A percentile compares a stretch with the other conserved stretches of the same genome.
phyloP scores from a whole-genome alignment of 2,329 filamentous ascomycete genomes.

The Clonostachys rosea region DNA sequence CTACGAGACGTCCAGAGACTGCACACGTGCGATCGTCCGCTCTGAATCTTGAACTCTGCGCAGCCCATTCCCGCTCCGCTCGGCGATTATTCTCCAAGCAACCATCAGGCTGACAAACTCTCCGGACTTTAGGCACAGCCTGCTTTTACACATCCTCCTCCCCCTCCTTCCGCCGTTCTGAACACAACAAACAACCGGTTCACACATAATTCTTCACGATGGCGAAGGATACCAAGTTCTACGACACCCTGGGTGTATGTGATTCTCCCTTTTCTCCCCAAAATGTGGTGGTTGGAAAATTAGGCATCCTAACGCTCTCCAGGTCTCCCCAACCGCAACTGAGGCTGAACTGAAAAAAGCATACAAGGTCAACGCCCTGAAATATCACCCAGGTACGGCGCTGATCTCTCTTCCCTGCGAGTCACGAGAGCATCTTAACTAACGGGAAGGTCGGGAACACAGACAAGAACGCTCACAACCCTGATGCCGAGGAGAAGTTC shows the following conservation, averaged over 20 bases:
- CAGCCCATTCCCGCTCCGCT: not conserved
- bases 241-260: slow-evolving; percentile 74
- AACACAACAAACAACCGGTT: no score
- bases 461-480: slow-evolving; percentile 98
- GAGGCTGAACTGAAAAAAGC: slow-evolving; percentile 88
- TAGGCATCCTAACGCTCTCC: not conserved
- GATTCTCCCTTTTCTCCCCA: not conserved
- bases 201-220: slow-evolving; percentile 40
- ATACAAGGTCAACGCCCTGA: slow-evolving; percentile 79
- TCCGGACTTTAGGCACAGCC: not conserved
- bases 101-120: not conserved
- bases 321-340: slow-evolving; percentile 76
- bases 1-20: no score
- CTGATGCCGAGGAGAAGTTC: slow-evolving; percentile 93
- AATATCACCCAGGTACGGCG: slow-evolving; percentile 76
- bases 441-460: not conserved
- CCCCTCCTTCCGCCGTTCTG: not conserved
- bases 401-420: not conserved
- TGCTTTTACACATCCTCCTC: not conserved
- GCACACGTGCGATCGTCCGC: no score
- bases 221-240: slow-evolving; percentile 76
- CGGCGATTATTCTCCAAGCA: not conserved
- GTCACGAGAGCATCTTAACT: not conserved
- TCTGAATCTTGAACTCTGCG: not conserved
- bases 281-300: not conserved